Conservation (phyloP, 345 rosid genomes). For the Rhizophora apiculata region DNA sequence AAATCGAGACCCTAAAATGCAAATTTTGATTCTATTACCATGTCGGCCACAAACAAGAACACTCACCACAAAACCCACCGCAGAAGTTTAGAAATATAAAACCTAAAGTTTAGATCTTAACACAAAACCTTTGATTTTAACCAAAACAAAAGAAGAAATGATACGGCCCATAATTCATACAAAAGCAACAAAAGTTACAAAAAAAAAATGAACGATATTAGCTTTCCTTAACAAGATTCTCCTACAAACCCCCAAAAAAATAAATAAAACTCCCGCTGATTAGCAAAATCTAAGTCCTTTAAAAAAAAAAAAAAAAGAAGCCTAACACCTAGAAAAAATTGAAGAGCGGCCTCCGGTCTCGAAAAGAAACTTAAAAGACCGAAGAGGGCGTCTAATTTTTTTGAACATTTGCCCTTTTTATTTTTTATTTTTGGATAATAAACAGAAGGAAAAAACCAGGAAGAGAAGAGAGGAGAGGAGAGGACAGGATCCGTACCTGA, state of each 20-base stretch:
- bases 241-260: too few species aligned
- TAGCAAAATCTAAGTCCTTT: too few species aligned
- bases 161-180: background rate
- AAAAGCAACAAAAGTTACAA: background rate
- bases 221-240: background rate
- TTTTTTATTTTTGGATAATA: too few species aligned
- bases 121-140: background rate
- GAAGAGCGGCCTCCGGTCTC: too few species aligned
- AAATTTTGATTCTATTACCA: background rate
- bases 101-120: background rate
- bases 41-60: background rate
- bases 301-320: too few species aligned
- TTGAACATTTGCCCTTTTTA: too few species aligned
- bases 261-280: too few species aligned
- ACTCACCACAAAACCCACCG: too few species aligned
- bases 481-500: slow-evolving; percentile 24
- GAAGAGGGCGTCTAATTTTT: too few species aligned
- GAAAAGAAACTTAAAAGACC: too few species aligned
- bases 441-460: background rate
- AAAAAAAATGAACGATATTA: background rate
- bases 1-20: too few species aligned
- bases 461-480: background rate
- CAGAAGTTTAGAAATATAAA: background rate
- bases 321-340: too few species aligned
- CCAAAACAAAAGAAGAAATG: background rate